Evolutionary conservation across 163 green algal species (phyloP).

Genomic region (Scenedesmus sp.): DNA sequence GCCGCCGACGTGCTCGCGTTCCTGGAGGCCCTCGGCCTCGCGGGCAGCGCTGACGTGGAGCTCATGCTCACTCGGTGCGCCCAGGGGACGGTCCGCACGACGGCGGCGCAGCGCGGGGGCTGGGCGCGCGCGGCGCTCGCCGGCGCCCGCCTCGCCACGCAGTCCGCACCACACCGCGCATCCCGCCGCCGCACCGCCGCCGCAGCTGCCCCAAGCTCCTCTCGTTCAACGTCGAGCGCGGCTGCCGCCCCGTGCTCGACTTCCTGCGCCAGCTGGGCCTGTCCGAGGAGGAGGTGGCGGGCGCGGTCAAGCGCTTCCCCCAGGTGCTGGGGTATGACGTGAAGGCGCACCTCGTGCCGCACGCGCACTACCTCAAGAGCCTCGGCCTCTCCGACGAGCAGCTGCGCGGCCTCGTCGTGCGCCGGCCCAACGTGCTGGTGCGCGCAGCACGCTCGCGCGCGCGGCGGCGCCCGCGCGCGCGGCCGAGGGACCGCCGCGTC

Average conservation of each 20-base stretch:
- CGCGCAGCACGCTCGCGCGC: neutral
- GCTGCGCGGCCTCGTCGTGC: constrained; percentile 20
- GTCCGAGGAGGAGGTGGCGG: constrained; percentile 18
- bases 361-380: constrained; percentile 39
- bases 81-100: too few relatives aligned
- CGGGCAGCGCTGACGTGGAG: too few relatives aligned
- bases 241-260: constrained; percentile 5
- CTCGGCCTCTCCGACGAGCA: constrained; percentile 26
- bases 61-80: too few relatives aligned
- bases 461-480: too few relatives aligned
- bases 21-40: too few relatives aligned
- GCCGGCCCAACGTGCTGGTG: constrained; percentile 38
- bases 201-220: constrained; percentile 30
- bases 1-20: too few relatives aligned
- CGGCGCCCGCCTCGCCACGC: too few relatives aligned
- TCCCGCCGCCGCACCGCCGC: too few relatives aligned
- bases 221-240: constrained; percentile 21
- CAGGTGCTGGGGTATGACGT: constrained; percentile 6
- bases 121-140: too few relatives aligned
- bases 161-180: too few relatives aligned
- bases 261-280: constrained; percentile 23
- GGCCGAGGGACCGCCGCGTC: neutral
- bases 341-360: constrained; percentile 28
- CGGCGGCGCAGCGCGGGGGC: too few relatives aligned
- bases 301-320: constrained; percentile 30